phyloP scores from a whole-genome alignment of 1,284 basidiomycete genomes.

The Farysia itapuensis region DNA sequence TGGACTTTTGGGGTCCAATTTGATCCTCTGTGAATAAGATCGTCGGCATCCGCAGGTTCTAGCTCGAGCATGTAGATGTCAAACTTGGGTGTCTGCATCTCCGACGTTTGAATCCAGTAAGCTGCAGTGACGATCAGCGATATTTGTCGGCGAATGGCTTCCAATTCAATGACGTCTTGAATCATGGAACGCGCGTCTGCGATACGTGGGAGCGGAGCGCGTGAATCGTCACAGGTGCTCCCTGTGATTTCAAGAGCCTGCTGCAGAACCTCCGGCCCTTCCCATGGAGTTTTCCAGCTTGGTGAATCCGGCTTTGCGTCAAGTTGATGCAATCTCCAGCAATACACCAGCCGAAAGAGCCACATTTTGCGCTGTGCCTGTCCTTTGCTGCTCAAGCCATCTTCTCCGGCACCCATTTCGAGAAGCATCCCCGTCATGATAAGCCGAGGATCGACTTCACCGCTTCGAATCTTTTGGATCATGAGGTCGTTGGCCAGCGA shows the following conservation, averaged over 20 bases:
- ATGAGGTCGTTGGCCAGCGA: conserved; percentile 39
- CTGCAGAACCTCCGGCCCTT: conserved; percentile 26
- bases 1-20: conserved; percentile 39
- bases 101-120: conserved; percentile 37
- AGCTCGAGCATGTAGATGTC: conserved; percentile 34
- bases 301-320: conserved; percentile 32
- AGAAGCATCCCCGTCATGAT: conserved; percentile 36
- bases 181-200: conserved; percentile 25
- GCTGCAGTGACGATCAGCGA: conserved; percentile 24
- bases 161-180: conserved; percentile 35
- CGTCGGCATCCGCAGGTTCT: conserved; percentile 26
- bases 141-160: conserved; percentile 21
- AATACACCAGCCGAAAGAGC: conserved; percentile 35
- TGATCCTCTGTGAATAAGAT: conserved; percentile 42
- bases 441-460: conserved; percentile 41
- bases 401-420: conserved; percentile 44
- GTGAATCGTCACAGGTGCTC: conserved; percentile 15
- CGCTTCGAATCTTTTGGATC: conserved; percentile 36
- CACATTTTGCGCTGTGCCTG: conserved; percentile 35
- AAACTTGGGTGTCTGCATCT: conserved; percentile 37
- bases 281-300: conserved; percentile 27
- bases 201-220: conserved; percentile 27
- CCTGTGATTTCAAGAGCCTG: conserved; percentile 30
- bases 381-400: conserved; percentile 36
- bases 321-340: conserved; percentile 42